These are phyloP conservation scores for Acer negundo DNA, from an alignment of 345 rosid genomes.

Conservation along the genomic window DNA sequence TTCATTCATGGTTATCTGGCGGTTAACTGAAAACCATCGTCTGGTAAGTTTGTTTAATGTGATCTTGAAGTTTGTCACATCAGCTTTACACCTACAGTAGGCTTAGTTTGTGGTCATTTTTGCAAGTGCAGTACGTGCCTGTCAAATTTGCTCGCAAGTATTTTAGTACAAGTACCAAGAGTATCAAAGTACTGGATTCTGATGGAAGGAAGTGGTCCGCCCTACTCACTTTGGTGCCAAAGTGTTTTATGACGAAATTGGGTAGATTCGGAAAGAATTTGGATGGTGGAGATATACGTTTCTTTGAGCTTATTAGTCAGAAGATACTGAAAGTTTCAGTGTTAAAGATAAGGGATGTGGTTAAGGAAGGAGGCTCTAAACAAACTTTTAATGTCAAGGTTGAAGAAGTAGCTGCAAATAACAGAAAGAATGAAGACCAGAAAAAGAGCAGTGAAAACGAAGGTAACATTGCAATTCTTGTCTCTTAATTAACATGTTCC, in stretches of 20 bases:
- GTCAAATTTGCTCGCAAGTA: background rate
- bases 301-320: background rate
- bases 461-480: background rate
- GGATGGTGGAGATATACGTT: background rate
- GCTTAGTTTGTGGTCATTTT: background rate
- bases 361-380: no score
- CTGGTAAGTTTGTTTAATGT: no score
- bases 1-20: conserved; percentile 35
- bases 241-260: background rate
- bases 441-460: no score
- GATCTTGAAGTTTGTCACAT: no score
- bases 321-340: background rate
- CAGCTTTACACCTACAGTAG: no score
- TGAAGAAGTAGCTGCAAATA: no score
- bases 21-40: background rate
- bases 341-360: background rate
- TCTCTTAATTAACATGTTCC: background rate
- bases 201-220: background rate
- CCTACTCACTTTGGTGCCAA: background rate
- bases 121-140: background rate
- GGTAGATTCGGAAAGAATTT: background rate
- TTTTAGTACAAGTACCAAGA: background rate
- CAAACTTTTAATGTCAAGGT: no score
- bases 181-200: background rate
- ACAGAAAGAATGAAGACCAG: no score